These are phyloP conservation scores for Myrica gale DNA, from an alignment of 306 rosid genomes.

Conservation along the genomic window DNA sequence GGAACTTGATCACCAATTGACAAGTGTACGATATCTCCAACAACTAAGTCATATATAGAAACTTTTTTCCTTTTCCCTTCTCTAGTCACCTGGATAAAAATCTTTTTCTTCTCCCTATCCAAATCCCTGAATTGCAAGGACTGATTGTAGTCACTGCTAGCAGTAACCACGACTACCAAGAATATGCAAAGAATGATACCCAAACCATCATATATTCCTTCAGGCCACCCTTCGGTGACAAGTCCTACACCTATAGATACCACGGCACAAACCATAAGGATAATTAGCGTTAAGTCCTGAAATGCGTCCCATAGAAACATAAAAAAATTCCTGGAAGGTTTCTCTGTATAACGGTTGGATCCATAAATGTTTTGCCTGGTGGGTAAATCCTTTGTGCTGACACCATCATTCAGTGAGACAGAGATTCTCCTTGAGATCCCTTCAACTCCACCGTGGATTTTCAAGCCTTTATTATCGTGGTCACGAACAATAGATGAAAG, in stretches of 20 bases:
- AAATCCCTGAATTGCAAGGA: slow-evolving; percentile 81
- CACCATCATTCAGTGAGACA: slow-evolving; percentile 57
- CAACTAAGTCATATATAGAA: slow-evolving; percentile 74
- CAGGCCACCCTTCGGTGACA: slow-evolving; percentile 95
- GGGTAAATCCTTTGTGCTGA: slow-evolving; percentile 43
- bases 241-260: slow-evolving; percentile 80
- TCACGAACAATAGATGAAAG: slow-evolving; percentile 65
- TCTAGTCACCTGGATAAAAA: slow-evolving; percentile 73
- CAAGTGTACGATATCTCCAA: slow-evolving; percentile 87
- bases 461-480: slow-evolving; percentile 54
- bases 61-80: slow-evolving; percentile 70
- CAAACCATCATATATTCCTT: slow-evolving; percentile 80
- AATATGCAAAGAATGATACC: slow-evolving; percentile 79
- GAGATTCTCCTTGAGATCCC: slow-evolving; percentile 53
- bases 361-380: slow-evolving; percentile 75
- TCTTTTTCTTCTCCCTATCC: slow-evolving; percentile 87
- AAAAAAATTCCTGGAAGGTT: slow-evolving; percentile 61
- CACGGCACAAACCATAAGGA: slow-evolving; percentile 81
- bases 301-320: slow-evolving; percentile 88
- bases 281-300: slow-evolving; percentile 79
- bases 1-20: slow-evolving; percentile 92
- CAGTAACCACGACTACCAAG: slow-evolving; percentile 83
- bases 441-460: slow-evolving; percentile 51
- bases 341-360: slow-evolving; percentile 67
- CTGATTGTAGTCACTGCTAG: slow-evolving; percentile 86